A percentile compares a stretch with the other conserved stretches of the same genome.
These are phyloP conservation scores for Saccharomycopsis schoenii DNA, from an alignment of 805 yeast species.

Conservation along the genomic window DNA sequence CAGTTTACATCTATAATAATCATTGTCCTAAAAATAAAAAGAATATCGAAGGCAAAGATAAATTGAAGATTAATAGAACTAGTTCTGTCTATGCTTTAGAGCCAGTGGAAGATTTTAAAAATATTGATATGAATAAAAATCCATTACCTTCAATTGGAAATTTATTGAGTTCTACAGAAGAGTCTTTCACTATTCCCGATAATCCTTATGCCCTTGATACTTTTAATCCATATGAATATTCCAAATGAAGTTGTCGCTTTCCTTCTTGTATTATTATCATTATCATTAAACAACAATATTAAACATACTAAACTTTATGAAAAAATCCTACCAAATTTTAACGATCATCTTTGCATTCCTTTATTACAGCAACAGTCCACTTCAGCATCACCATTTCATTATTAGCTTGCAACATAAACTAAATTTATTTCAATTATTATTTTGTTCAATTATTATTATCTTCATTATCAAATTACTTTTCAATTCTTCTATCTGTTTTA, in stretches of 20 bases:
- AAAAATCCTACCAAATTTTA: not conserved
- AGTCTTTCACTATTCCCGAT: constrained; percentile 5
- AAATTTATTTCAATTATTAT: not conserved
- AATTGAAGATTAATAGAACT: constrained; percentile 9
- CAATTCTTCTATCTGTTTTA: not conserved
- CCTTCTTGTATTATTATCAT: not conserved
- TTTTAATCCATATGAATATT: not conserved
- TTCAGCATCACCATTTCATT: not conserved
- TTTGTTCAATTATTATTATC: not conserved
- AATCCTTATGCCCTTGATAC: constrained; percentile 12
- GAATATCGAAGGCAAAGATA: constrained; percentile 2
- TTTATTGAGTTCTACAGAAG: constrained; percentile 8
- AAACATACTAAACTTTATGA: too few species aligned
- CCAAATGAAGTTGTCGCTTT: not conserved
- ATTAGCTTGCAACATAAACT: not conserved
- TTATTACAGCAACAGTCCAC: not conserved
- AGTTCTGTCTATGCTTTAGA: constrained; percentile 15
- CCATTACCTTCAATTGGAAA: constrained; percentile 16
- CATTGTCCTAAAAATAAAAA: not conserved
- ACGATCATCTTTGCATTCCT: constrained; percentile 2
- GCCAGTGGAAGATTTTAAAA: constrained; percentile 14
- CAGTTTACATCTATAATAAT: constrained; percentile 1
- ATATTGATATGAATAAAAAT: constrained; percentile 11
- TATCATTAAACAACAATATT: too few species aligned
- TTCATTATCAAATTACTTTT: not conserved